These are phyloP conservation scores for Chlamydomonas asymmetrica DNA, from an alignment of 139 green algal species.

Conservation along the genomic window DNA sequence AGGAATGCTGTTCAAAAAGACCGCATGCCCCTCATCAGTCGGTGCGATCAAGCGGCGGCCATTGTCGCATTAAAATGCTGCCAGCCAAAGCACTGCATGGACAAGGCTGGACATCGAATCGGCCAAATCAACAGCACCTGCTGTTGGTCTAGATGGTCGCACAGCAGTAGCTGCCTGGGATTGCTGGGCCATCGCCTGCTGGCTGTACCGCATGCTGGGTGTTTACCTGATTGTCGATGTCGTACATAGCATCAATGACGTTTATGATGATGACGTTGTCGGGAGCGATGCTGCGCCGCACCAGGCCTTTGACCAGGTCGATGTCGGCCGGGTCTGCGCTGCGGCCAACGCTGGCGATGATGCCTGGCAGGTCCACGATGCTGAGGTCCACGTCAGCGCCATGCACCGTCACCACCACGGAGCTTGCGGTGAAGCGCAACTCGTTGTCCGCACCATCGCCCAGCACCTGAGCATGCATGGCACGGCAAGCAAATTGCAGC, in stretches of 20 bases:
- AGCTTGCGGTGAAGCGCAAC: constrained; percentile 22
- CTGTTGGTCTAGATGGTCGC: no score
- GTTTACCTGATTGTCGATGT: constrained; percentile 29
- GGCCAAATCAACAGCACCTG: background rate
- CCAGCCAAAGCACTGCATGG: background rate
- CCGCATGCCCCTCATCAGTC: no score
- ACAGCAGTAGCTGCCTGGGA: no score
- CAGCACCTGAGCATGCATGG: no score
- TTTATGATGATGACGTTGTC: constrained; percentile 9
- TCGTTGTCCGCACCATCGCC: no score
- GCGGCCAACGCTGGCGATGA: constrained; percentile 25
- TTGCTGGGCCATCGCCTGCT: no score
- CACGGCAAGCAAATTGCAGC: no score
- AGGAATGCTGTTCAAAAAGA: no score
- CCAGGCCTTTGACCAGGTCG: constrained; percentile 7
- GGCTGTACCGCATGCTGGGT: no score
- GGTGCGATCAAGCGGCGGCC: background rate
- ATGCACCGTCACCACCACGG: constrained; percentile 15
- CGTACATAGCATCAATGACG: constrained; percentile 9
- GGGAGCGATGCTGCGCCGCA: background rate
- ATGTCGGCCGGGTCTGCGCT: background rate
- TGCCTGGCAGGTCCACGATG: constrained; percentile 28
- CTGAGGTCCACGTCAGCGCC: constrained; percentile 11
- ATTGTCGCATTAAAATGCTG: background rate
- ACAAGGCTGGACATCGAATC: background rate